Evolutionary conservation across 768 basidiomycete species (phyloP), one percentile per base, ranked within the genome.

Genomic region (Chalciporus pseudorubinellus): DNA sequence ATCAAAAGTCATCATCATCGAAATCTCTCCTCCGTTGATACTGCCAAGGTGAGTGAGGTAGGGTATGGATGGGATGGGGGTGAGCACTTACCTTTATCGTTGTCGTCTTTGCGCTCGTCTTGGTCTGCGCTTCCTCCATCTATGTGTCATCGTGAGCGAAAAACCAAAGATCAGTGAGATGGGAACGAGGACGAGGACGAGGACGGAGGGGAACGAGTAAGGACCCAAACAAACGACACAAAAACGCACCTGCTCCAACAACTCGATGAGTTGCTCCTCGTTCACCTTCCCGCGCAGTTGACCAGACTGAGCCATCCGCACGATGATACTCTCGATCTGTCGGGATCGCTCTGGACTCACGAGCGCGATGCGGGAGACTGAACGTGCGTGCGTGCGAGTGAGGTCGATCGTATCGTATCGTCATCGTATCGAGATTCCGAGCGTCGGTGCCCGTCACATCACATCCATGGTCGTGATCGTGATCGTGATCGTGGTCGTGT

Each of bases 281-380:
- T 77, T 81, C 36, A 95, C 85, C 24, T 83, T 75, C 1, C 85
- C 86, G 39, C 86, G 78, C 34, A 95, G 67, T 66, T 93, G 90
- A 7, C 92, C 90, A 1, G 80, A 76, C 70, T 92, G 89, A 8
- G 84, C 90, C 88, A 93, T 92, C 36, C 89, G 78, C 36, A 88
- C 58, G 28, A 95, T 74, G 51, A 93, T 82, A 3, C 71, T 73
- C 69, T 94, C 89, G 58, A 95, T 89, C 66, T 92, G 83, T 55
- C 78, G 78, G 16, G 91, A 87, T 64, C 90, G 76, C 36, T 89
- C 83, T 0, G 90, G 85, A 57, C 89, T 88, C 59, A 95, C 93
- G 24, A 95, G 82, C 4, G 85, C 80, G 56, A 95, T 95, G 44
- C 94, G 84, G 10, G 89, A 85, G 50, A 95, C 92, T 95, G 62